Evolutionary conservation across 2,329 filamentous ascomycete genomes (phyloP).

Genomic region (Fusarium sp.): DNA sequence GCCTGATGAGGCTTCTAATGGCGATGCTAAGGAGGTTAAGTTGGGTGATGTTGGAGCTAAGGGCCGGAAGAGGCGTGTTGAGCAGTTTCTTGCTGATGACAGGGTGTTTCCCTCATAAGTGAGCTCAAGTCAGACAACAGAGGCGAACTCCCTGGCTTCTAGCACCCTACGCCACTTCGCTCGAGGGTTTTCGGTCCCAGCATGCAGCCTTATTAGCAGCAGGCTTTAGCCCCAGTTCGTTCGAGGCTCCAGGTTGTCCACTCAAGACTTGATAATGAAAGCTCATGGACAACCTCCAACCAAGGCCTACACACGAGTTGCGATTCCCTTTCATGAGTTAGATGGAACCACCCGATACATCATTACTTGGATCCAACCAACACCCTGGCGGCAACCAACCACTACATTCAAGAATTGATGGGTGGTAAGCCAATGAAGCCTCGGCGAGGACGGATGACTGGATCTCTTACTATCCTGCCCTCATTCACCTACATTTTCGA

Average conservation of each 20-base stretch:
- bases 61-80: slow-evolving; percentile 40
- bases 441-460: background rate
- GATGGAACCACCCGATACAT: slow-evolving; percentile 36
- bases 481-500: slow-evolving; percentile 58
- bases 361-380: slow-evolving; percentile 41
- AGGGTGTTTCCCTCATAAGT: slow-evolving; percentile 40
- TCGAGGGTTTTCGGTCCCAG: background rate
- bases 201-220: background rate
- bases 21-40: slow-evolving; percentile 5
- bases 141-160: background rate
- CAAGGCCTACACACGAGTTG: slow-evolving; percentile 38
- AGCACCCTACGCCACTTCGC: background rate
- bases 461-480: slow-evolving; percentile 8
- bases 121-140: no score
- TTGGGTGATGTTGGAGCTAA: slow-evolving; percentile 21
- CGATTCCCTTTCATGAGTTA: slow-evolving; percentile 44
- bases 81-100: slow-evolving; percentile 40
- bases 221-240: background rate
- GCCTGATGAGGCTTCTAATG: slow-evolving; percentile 19
- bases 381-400: slow-evolving; percentile 49
- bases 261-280: background rate
- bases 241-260: background rate
- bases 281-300: background rate
- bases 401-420: slow-evolving; percentile 60
- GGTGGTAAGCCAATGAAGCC: no score